Evolutionary conservation across 192 early-diverging fungal species (phyloP), one percentile per base, ranked within the genome.

Genomic region (Polychytrium aggregatum): DNA sequence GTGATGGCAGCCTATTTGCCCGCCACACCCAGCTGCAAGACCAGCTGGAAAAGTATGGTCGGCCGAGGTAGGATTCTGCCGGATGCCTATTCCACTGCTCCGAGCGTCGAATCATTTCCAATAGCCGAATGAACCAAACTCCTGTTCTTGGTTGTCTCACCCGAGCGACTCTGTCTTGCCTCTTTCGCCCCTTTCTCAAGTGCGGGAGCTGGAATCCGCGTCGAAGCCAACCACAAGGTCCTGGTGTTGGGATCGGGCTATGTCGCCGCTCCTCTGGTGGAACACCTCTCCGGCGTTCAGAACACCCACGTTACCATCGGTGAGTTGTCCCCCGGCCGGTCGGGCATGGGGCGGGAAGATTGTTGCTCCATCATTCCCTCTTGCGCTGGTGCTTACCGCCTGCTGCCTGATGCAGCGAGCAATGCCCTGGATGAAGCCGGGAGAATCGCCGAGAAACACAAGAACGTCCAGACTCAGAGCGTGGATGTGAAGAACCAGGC

Each of bases 241-340:
- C 69, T 90, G 26, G 50, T 93, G 25, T 76, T 84, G 21, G 88
- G 88, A 17, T 89, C 88, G 11, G 92, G 95, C 9, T 90, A 90
- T 64, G 95, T 98, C 17, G 82, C 89, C 21, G 82, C 76, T 52
- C 95, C 95, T 14, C 62, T 90, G 18, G 87, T 96, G 17, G 86
- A 98, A 41, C 89, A 94, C 60, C 58, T 98, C 26, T 52, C 81
- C 0, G 59, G 82, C 14, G 52, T 59, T 13, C 53, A 62, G 8
- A 56, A 82, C 48, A 64, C 74, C 36, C 53, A 66, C 27, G 65
- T 92, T 35, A 86, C 79, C 10, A 78, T 98, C 57, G 82, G 77
- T 81, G 16, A 41, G 37, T 34, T 33, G 31, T n/a, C 14, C 29
- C 11, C 26, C 14, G 16, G 46, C 17, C 16, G 21, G 21, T 44